Evolutionary conservation across 805 yeast species (phyloP), one percentile per base, ranked within the genome.

Genomic region (Hanseniaspora pseudoguilliermondii): DNA sequence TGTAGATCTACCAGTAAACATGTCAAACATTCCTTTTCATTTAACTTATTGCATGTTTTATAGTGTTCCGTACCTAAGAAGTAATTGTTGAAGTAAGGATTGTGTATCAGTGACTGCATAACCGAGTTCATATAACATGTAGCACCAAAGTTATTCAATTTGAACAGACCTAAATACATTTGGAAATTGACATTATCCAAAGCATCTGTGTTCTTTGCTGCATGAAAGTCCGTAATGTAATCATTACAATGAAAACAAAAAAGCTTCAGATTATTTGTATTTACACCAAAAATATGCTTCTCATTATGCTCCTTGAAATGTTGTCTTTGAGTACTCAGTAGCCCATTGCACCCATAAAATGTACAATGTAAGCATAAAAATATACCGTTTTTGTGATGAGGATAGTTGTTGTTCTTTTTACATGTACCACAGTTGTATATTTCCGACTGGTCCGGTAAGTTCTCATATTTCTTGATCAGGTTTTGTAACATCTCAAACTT

Each of bases 91-190:
- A 93, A 77, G 57, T 87, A 75, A 7, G 98, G 97, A 65, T 93
- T 93, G 67, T 93, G 98, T 44, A 93, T 73, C 52, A 91, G 70
- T 0, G 95, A 80, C 71, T 93, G 99, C 42, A 93, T 69, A n/a
- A 90, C 81, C 39, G 91, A 84, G 61, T 95, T 86, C 87, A 93
- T 91, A 71, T 88, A 93, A 71, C 99, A 93, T 0, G 98, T 93
- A 0, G 98, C 86, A 0, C 99, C 99, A 76, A 61, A 69, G 21
- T 72, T 66, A 38, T 27, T 63, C 54, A 18, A 72, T 63, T 32
- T 64, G 46, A 21, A 58, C 36, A 20, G 67, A 60, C 52, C 63
- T 60, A 20, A 54, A 50, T 15, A 61, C 58, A 49, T 49, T 57
- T 10, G 61, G 57, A 20, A 59, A 60, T 39, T 65, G 62, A 69